Conservation (phyloP, 345 rosid genomes). For the Populus deltoides region DNA sequence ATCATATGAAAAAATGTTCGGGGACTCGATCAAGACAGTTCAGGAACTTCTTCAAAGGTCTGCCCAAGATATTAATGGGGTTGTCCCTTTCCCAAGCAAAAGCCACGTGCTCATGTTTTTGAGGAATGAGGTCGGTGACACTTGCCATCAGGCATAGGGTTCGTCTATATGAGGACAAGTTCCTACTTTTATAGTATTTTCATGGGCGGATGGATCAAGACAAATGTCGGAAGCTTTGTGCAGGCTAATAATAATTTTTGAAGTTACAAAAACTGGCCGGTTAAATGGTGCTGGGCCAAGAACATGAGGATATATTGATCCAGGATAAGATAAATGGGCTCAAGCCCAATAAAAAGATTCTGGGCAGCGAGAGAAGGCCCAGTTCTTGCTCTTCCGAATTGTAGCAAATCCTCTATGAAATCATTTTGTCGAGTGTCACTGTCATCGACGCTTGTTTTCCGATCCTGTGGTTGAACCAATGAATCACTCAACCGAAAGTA, state of each 20-base stretch:
- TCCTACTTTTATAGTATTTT: background rate
- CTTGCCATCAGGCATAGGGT: background rate
- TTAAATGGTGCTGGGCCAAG: background rate
- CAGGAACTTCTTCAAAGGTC: background rate
- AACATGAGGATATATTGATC: background rate
- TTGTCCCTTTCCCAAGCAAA: conserved; percentile 24
- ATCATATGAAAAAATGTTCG: background rate
- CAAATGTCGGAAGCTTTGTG: background rate
- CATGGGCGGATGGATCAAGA: background rate
- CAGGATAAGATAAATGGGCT: background rate
- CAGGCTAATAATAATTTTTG: background rate
- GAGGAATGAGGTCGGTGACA: conserved; percentile 25
- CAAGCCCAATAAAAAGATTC: background rate
- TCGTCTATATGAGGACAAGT: background rate
- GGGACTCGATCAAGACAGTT: background rate
- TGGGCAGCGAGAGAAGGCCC: background rate
- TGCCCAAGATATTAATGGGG: background rate
- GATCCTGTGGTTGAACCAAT: background rate
- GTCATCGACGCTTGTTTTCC: background rate
- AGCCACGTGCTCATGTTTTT: conserved; percentile 29
- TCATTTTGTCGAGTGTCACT: background rate
- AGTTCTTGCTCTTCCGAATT: background rate
- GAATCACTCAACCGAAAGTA: background rate
- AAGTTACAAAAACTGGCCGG: background rate
- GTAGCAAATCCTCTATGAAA: background rate